Base-by-base conservation (phyloP, 352 stramenopile species). In the Phytophthora pisi region DNA sequence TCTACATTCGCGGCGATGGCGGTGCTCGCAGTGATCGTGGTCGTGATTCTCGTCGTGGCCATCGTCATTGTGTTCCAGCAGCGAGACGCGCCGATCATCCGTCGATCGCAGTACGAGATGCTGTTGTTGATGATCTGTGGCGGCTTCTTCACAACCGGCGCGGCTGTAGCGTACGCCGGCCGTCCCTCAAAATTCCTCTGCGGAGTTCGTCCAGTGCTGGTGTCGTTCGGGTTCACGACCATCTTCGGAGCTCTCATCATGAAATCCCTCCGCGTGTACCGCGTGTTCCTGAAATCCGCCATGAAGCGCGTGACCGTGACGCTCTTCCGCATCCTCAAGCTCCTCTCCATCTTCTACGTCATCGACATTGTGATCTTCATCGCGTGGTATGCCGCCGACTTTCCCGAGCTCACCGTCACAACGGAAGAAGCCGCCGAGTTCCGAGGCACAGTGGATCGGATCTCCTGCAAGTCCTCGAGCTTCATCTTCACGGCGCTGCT, bases 211-310 rank as follows among this genome's bases (percentile, higher is more conserved):
- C 79, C 79, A 0, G 42, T 83, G 0, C 30, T 84, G 3, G 16
- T 80, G 2, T 85, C 61, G 0, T 38, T 82, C 8, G 77, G 72
- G 5, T 85, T 84, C 62, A 83, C 79, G 3, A 69, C 74, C 13
- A 74, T 82, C 4, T 88, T 86, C 43, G 75, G 75, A 5, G 42
- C 79, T 13, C 57, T 88, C 4, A 36, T 85, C 13, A 72, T 83
- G 5, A 88, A 88, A 43, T 86, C 75, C 0, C 51, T 88, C 7
- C 75, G 82, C 0, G 82, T 90, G 0, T 90, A 90, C 58, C 74
- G 79, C 5, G 69, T 90, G 2, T 89, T 90, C 67, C 63, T 84
- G 60, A 45, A 47, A 11, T 72, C 65, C 3, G 57, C 73, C 5
- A 72, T 88, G 66, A 90, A 86, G 50, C 64, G 76, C 6, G 62